phyloP scores from a whole-genome alignment of 495 filamentous ascomycete species.

The Friedmanniomyces endolithicus region DNA sequence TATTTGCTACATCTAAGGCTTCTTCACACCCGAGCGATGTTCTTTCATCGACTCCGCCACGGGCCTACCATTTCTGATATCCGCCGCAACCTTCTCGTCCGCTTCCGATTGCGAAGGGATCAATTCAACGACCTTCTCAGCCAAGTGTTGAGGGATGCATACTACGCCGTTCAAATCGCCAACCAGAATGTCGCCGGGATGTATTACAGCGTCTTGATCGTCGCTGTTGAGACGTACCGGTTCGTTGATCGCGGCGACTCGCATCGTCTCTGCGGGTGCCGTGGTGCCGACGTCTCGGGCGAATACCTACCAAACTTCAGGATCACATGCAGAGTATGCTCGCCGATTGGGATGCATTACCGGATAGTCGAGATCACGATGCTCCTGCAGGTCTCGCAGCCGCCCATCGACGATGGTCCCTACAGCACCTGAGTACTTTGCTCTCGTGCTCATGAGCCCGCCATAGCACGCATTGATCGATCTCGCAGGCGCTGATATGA shows the following conservation, averaged over 20 bases:
- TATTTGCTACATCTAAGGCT: conserved; percentile 3
- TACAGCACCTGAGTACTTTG: conserved; percentile 30
- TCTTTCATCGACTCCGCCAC: conserved; percentile 16
- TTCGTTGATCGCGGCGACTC: conserved; percentile 30
- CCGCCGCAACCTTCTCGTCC: conserved; percentile 18
- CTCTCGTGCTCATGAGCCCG: conserved; percentile 46
- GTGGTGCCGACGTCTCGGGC: conserved; percentile 43
- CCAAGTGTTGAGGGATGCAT: conserved; percentile 25
- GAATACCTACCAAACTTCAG: conserved; percentile 26
- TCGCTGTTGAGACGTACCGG: conserved; percentile 30
- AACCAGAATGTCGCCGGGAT: conserved; percentile 46
- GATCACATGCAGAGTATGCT: not conserved
- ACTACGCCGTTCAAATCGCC: conserved; percentile 48
- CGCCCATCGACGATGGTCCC: conserved; percentile 46
- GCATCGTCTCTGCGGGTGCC: conserved; percentile 35
- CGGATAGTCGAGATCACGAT: conserved; percentile 40
- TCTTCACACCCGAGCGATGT: conserved; percentile 16
- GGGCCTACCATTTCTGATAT: conserved; percentile 14
- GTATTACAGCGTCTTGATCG: conserved; percentile 36
- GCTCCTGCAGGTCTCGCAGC: conserved; percentile 47
- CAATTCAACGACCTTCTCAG: conserved; percentile 36
- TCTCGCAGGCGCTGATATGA: conserved; percentile 42
- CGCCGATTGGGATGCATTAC: conserved; percentile 21
- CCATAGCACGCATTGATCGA: conserved; percentile 47
- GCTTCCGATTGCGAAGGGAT: conserved; percentile 18